These are phyloP conservation scores for Kodamaea sagamina DNA, from an alignment of 805 yeast species.

Conservation along the genomic window DNA sequence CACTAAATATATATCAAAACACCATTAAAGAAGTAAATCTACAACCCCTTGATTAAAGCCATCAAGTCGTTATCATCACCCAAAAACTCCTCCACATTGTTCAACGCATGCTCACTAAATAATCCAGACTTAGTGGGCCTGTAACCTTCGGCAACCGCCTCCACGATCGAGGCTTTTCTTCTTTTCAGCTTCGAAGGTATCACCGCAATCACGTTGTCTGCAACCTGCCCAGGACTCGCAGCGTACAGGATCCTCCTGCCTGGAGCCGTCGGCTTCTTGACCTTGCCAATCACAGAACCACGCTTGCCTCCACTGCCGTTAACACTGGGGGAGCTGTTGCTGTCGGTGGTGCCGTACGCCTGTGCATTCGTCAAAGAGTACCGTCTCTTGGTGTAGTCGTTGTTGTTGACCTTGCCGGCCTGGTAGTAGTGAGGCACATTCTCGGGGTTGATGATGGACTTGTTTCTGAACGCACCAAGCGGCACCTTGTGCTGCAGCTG, in stretches of 20 bases:
- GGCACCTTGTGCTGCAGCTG: conserved; percentile 58
- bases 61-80: conserved; percentile 52
- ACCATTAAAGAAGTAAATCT: conserved; percentile 5
- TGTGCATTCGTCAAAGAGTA: conserved; percentile 19
- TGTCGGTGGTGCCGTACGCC: conserved; percentile 8
- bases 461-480: conserved; percentile 86
- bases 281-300: conserved; percentile 11
- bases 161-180: conserved; percentile 68
- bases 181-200: conserved; percentile 38
- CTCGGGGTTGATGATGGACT: conserved; percentile 40
- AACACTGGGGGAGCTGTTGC: conserved; percentile 6
- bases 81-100: conserved; percentile 70
- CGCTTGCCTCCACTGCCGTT: conserved; percentile 10
- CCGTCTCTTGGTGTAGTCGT: conserved; percentile 28
- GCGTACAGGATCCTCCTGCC: conserved; percentile 5
- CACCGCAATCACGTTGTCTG: background rate
- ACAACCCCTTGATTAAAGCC: conserved; percentile 40
- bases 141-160: conserved; percentile 75
- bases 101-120: conserved; percentile 72
- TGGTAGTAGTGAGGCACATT: conserved; percentile 26
- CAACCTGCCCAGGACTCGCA: conserved; percentile 4
- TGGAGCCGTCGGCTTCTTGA: conserved; percentile 6
- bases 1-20: background rate
- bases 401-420: conserved; percentile 29
- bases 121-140: conserved; percentile 75